Conservation (phyloP, 371 early-diverging fungal genomes). For the Actinomucor elegans region DNA sequence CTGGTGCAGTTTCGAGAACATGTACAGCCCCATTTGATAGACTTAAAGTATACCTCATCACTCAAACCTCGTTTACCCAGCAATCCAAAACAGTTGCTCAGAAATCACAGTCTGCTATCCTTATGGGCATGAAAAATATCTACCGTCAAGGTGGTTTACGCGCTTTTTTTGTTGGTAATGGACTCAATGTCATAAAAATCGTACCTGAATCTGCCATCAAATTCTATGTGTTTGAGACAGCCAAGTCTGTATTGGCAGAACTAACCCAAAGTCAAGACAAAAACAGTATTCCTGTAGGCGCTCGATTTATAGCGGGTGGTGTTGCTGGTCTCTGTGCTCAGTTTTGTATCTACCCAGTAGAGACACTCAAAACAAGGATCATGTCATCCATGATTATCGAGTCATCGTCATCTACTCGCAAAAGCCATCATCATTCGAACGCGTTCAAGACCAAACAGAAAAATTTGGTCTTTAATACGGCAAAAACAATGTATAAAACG, state of each 20-base stretch:
- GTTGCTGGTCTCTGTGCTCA: slow-evolving; percentile 79
- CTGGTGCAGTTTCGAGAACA: slow-evolving; percentile 78
- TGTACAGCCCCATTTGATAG: slow-evolving; percentile 85
- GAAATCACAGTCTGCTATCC: slow-evolving; percentile 23
- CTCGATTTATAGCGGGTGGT: slow-evolving; percentile 78
- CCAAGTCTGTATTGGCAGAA: slow-evolving; percentile 58
- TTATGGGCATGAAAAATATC: slow-evolving; percentile 41
- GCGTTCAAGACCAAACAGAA: slow-evolving; percentile 12
- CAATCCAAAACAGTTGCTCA: neutral
- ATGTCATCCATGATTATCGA: slow-evolving; percentile 52
- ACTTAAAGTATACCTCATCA: slow-evolving; percentile 75
- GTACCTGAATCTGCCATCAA: slow-evolving; percentile 80
- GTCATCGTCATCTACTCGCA: neutral
- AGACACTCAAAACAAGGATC: slow-evolving; percentile 76
- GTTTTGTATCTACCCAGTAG: slow-evolving; percentile 80
- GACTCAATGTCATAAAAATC: slow-evolving; percentile 79
- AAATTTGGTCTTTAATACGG: slow-evolving; percentile 43
- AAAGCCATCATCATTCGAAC: neutral
- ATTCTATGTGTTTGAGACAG: slow-evolving; percentile 72
- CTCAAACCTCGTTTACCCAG: slow-evolving; percentile 36
- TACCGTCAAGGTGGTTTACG: slow-evolving; percentile 65
- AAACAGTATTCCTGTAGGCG: slow-evolving; percentile 59
- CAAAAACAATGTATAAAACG: slow-evolving; percentile 57
- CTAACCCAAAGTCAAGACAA: slow-evolving; percentile 49
- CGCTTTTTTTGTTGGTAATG: slow-evolving; percentile 82